Conservation (phyloP, 805 yeast genomes). For the Spathaspora gorwiae region DNA sequence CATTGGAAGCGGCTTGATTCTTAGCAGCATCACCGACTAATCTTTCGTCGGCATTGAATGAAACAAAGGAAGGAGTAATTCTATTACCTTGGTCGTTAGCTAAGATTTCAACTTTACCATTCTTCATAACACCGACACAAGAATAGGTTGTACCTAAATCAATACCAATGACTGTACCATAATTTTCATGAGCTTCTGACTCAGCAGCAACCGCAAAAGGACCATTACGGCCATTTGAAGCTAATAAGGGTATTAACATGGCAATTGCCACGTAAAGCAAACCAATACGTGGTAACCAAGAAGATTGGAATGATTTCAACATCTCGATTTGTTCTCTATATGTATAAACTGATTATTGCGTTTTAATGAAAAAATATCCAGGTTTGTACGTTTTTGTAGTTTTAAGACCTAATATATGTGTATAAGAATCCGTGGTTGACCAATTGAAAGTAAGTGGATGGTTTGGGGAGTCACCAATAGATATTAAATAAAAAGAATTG, state of each 20-base stretch:
- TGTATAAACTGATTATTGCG: too few species aligned
- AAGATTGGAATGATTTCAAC: constrained; percentile 11
- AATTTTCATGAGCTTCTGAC: constrained; percentile 23
- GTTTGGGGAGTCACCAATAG: too few species aligned
- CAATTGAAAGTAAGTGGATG: too few species aligned
- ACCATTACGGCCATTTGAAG: constrained; percentile 12
- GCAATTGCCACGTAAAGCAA: constrained; percentile 28
- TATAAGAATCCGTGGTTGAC: too few species aligned
- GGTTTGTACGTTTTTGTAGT: too few species aligned
- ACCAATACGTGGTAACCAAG: constrained; percentile 27
- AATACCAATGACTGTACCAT: constrained; percentile 60
- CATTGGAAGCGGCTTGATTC: constrained; percentile 95
- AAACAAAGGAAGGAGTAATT: constrained; percentile 94
- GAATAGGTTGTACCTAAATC: constrained; percentile 90
- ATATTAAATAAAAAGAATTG: too few species aligned
- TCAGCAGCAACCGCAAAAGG: constrained; percentile 16
- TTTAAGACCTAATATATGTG: too few species aligned
- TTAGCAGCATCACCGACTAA: constrained; percentile 95
- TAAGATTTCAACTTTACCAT: constrained; percentile 89
- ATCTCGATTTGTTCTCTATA: constrained; percentile 2
- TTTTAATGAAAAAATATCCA: too few species aligned
- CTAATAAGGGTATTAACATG: constrained; percentile 35
- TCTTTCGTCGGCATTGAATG: constrained; percentile 90
- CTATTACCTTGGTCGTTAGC: constrained; percentile 99
- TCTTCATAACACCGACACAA: constrained; percentile 92